phyloP scores from a whole-genome alignment of 805 yeast species.

The Zygoascus flipseniorum region DNA sequence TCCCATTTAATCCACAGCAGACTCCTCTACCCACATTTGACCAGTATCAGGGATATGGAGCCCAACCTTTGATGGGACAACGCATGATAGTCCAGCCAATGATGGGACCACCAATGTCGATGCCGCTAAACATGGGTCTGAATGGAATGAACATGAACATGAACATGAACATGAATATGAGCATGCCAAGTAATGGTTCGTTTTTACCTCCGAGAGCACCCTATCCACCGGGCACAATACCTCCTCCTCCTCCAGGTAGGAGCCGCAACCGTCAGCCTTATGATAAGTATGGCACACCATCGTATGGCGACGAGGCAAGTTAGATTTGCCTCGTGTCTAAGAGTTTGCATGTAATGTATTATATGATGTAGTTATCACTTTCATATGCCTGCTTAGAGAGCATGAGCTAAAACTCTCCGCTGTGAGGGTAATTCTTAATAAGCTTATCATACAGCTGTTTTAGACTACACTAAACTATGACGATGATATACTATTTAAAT shows the following conservation, averaged over 20 bases:
- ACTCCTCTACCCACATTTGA: not conserved
- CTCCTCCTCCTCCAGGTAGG: not conserved
- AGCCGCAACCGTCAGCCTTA: not conserved
- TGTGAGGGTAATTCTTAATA: no score
- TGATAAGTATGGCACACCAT: conserved; percentile 5
- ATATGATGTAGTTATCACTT: no score
- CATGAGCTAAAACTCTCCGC: no score
- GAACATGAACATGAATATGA: not conserved
- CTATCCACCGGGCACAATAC: not conserved
- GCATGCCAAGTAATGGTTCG: not conserved
- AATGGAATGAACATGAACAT: not conserved
- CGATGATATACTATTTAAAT: conserved; percentile 6
- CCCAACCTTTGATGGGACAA: not conserved
- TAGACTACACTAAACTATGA: no score
- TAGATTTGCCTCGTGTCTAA: not conserved
- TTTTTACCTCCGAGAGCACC: not conserved
- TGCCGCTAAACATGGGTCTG: not conserved
- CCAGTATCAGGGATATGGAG: not conserved
- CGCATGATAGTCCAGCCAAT: not conserved
- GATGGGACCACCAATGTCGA: not conserved
- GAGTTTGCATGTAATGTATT: no score
- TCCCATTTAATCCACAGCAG: not conserved
- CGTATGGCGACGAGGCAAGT: conserved; percentile 4
- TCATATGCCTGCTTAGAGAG: no score
- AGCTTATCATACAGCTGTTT: no score